Base-by-base conservation (phyloP, 768 basidiomycete genomes). In the Chiua virens region DNA sequence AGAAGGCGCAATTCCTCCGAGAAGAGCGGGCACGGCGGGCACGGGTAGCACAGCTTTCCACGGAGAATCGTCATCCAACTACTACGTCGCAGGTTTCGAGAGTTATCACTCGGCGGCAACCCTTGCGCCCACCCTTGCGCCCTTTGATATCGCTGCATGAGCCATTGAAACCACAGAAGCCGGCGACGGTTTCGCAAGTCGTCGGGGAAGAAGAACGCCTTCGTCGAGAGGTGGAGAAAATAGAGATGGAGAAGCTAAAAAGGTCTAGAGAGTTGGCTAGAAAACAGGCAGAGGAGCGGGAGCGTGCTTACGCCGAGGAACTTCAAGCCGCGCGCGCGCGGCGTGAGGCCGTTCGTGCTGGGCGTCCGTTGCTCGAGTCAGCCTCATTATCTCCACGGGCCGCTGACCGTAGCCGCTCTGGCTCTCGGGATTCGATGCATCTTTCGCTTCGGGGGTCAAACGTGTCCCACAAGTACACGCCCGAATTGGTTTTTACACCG, bases 1-100 rank as follows among this genome's bases (percentile, higher is more conserved):
- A 87, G 68, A 86, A 86, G 71, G 83, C 82, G 39, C 78, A 69
- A 39, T 86, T 88, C 58, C 72, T 89, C 59, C 78, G 74, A 40
- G 76, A 77, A 65, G 80, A 87, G 58, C 78, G 79, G 55, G 75
- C 80, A 54, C 75, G 75, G 48, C 77, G 85, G 25, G 69, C 71
- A 34, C 68, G 72, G 43, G 78, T 75, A 30, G 45, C 54, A 49
- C 61, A 58, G 53, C 45, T 28, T 54, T 4, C 53, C 23, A 4
- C 27, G 23, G 80, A 80, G 56, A 61, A 67, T 44, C 68, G 62
- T 25, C 70, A 64, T 40, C 56, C 30, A 25, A 47, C 40, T 20
- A 45, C 30, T 15, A 36, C 42, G 4, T 44, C 42, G 13, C 64
- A 45, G 27, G 48, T 46, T 18, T 43, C 58, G 13, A 63, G 55